phyloP scores from a whole-genome alignment of 2,329 filamentous ascomycete genomes.

The Alternaria hordeiaustralica region DNA sequence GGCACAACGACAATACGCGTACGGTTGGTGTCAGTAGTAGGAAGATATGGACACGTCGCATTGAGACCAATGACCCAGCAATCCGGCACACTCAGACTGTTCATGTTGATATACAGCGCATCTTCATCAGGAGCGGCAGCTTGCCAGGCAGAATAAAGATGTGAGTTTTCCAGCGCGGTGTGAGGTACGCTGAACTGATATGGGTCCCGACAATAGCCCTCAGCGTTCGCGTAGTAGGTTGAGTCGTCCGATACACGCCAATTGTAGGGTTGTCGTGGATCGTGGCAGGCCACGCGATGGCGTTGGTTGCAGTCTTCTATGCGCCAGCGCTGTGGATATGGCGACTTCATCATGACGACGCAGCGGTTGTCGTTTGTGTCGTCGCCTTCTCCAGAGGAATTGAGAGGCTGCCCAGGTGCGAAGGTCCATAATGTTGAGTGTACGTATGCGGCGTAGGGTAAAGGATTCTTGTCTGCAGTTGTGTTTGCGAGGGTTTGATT shows the following conservation, averaged over 20 bases:
- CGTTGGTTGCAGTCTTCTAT: conserved; percentile 61
- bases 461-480: conserved; percentile 57
- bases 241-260: conserved; percentile 60
- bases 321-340: conserved; percentile 62
- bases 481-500: conserved; percentile 61
- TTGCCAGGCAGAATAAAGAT: conserved; percentile 53
- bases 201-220: conserved; percentile 56
- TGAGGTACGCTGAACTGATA: conserved; percentile 64
- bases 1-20: conserved; percentile 64
- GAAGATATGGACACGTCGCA: conserved; percentile 64
- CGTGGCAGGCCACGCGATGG: conserved; percentile 64
- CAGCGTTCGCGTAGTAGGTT: conserved; percentile 53
- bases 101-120: conserved; percentile 65
- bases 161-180: conserved; percentile 68
- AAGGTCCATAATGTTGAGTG: conserved; percentile 66
- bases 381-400: conserved; percentile 43
- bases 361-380: conserved; percentile 56
- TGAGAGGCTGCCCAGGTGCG: conserved; percentile 62
- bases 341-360: conserved; percentile 58
- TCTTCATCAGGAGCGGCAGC: conserved; percentile 11
- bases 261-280: conserved; percentile 59
- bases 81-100: conserved; percentile 60
- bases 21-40: conserved; percentile 51
- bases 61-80: conserved; percentile 68
- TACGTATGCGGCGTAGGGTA: conserved; percentile 60